A percentile compares a stretch with the other conserved stretches of the same genome.
These are phyloP conservation scores for Coccomyxa sp. DNA, from an alignment of 139 green algal genomes.

Conservation along the genomic window DNA sequence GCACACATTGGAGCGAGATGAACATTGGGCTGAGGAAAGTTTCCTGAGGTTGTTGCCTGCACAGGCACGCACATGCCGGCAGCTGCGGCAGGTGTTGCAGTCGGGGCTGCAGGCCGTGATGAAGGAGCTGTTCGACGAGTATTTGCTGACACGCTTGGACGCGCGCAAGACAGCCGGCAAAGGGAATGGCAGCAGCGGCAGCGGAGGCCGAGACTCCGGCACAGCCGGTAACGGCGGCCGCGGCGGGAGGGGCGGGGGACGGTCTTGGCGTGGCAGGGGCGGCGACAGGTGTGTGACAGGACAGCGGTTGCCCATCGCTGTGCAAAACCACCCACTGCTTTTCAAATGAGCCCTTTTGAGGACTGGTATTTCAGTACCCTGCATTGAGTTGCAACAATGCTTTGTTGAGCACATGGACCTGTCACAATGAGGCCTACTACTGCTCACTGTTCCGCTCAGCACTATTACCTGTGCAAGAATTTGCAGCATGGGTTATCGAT, in stretches of 20 bases:
- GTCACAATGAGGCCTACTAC: too few relatives aligned
- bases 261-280: conserved; percentile 6
- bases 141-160: conserved; percentile 41
- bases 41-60: neutral
- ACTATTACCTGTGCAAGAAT: too few relatives aligned
- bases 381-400: too few relatives aligned
- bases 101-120: conserved; percentile 35
- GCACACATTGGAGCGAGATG: too few relatives aligned
- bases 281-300: neutral
- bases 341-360: too few relatives aligned
- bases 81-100: conserved; percentile 44
- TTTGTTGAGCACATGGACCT: too few relatives aligned
- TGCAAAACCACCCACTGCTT: too few relatives aligned
- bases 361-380: too few relatives aligned
- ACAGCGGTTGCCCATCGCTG: neutral
- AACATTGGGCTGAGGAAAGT: too few relatives aligned
- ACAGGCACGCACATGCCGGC: conserved; percentile 17
- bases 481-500: too few relatives aligned
- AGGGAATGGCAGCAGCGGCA: conserved; percentile 3
- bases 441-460: too few relatives aligned
- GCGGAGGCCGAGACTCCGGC: too few relatives aligned
- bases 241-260: conserved; percentile 11
- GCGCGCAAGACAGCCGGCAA: conserved; percentile 16
- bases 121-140: conserved; percentile 46
- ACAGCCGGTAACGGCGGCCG: conserved; percentile 3